A percentile compares a stretch with the other conserved stretches of the same genome.
phyloP scores from a whole-genome alignment of 495 filamentous ascomycete genomes.

The Penicillium riverlandense region DNA sequence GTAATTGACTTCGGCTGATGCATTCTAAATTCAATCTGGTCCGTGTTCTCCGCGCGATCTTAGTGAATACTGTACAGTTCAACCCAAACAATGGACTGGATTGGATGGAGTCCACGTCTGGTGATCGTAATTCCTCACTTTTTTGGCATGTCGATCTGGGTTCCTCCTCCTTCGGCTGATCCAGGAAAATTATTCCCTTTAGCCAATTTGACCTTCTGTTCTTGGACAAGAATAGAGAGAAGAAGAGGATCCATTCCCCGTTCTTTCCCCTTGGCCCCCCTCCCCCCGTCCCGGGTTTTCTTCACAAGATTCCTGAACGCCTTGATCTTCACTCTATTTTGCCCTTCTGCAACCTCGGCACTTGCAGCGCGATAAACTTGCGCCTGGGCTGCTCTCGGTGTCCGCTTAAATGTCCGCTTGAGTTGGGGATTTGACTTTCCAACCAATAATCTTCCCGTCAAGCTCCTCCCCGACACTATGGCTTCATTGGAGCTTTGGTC shows the following conservation, averaged over 20 bases:
- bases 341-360: conserved; percentile 18
- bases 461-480: background rate
- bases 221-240: background rate
- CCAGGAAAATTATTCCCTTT: background rate
- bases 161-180: conserved; percentile 5
- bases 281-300: background rate
- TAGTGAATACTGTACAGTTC: background rate
- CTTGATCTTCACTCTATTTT: conserved; percentile 12
- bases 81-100: too few relatives aligned
- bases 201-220: background rate
- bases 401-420: too few relatives aligned
- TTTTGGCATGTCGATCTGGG: conserved; percentile 21
- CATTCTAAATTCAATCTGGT: conserved; percentile 22
- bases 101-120: conserved; percentile 8
- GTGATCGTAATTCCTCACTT: conserved; percentile 15
- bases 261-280: background rate
- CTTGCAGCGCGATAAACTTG: conserved; percentile 13
- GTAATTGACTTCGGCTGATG: conserved; percentile 22
- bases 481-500: background rate
- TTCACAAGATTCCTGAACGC: conserved; percentile 9
- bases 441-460: background rate
- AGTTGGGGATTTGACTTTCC: conserved; percentile 2
- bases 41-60: conserved; percentile 22
- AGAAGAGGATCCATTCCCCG: conserved; percentile 18
- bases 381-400: too few relatives aligned